These are phyloP conservation scores for Linum usitatissimum DNA, from an alignment of 345 rosid species.

Conservation along the genomic window DNA sequence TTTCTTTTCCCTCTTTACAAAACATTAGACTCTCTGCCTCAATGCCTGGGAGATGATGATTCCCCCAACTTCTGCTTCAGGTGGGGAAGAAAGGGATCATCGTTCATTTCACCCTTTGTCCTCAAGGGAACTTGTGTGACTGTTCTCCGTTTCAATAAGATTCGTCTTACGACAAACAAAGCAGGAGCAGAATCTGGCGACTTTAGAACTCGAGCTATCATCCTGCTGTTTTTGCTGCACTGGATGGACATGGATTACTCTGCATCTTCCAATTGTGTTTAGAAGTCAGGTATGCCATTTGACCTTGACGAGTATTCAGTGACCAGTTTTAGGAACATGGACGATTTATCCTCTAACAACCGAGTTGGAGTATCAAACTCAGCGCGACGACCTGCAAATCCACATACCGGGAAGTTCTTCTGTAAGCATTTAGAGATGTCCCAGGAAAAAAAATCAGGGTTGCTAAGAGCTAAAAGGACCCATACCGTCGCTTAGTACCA, in stretches of 20 bases:
- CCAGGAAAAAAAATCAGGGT: neutral
- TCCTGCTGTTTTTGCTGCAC: conserved; percentile 13
- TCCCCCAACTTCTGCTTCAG: neutral
- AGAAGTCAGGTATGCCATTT: conserved; percentile 77
- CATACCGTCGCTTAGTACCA: conserved; percentile 93
- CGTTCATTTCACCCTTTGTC: neutral
- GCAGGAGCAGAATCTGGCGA: conserved; percentile 12
- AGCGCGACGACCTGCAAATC: conserved; percentile 70
- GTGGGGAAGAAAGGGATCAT: neutral
- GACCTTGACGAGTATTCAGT: conserved; percentile 90
- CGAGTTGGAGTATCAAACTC: conserved; percentile 78
- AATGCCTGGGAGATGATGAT: neutral
- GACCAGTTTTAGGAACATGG: conserved; percentile 89
- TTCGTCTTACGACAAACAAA: neutral
- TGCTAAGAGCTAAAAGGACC: neutral
- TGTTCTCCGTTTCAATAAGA: neutral
- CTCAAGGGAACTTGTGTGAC: neutral
- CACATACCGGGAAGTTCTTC: neutral
- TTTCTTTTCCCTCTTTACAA: neutral
- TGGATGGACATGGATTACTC: conserved; percentile 6
- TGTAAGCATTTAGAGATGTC: neutral
- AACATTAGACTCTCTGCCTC: neutral
- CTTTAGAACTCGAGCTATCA: conserved; percentile 3
- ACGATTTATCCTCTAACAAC: conserved; percentile 83
- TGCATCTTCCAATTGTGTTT: conserved; percentile 17